phyloP scores from a whole-genome alignment of 2,329 filamentous ascomycete genomes.

The Endothia cerciana region DNA sequence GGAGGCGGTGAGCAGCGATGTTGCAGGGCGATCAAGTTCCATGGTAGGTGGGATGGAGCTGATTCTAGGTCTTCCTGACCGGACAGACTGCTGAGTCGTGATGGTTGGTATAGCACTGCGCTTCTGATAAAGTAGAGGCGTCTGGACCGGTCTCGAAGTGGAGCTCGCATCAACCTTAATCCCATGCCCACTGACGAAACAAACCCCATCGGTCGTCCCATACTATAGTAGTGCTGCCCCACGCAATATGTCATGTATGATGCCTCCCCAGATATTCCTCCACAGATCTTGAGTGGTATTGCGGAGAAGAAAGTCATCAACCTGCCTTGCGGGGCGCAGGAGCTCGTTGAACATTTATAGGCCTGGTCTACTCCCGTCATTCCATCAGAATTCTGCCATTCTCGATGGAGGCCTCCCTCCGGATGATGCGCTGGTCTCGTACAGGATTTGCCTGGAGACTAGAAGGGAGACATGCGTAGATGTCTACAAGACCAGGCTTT shows the following conservation, averaged over 20 bases:
- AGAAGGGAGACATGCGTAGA: not conserved
- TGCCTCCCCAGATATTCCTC: not conserved
- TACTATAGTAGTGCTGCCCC: not conserved
- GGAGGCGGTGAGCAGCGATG: constrained; percentile 8
- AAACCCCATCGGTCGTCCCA: constrained; percentile 9
- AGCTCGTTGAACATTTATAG: not conserved
- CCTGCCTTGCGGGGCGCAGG: not conserved
- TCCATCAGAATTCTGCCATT: not conserved
- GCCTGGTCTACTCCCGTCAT: not conserved
- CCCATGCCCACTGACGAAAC: not conserved
- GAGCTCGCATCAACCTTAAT: not conserved
- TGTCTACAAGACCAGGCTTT: not conserved
- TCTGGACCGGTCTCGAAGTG: not conserved
- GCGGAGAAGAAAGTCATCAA: not conserved
- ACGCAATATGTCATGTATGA: not conserved
- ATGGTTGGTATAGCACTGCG: not conserved
- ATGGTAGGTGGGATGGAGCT: not conserved
- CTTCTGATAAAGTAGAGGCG: not conserved
- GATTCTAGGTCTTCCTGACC: not conserved
- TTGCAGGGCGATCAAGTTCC: not conserved
- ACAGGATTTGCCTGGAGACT: too few species aligned
- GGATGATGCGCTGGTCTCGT: not conserved
- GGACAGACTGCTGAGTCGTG: not conserved
- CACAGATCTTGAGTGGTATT: not conserved
- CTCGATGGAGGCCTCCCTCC: not conserved